Evolutionary conservation across 73 alveolate genomes (phyloP), one percentile per base, ranked within the genome.

Genomic region (Durusdinium trenchii): DNA sequence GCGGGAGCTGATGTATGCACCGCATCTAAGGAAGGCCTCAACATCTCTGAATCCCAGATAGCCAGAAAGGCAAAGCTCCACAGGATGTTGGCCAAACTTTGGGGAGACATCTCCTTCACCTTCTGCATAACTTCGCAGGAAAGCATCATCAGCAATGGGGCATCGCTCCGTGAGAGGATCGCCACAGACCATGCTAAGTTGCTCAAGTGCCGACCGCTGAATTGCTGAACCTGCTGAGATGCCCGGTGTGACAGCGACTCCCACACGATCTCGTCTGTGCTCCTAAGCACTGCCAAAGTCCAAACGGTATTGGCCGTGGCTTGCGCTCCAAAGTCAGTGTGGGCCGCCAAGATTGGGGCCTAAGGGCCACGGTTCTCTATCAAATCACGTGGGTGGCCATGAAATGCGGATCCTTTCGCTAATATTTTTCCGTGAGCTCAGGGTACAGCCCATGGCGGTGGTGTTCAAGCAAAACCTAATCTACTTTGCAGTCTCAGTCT

Each of bases 41-140:
- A n/a, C 51, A 36, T 12, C 76, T 79, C 26, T 6, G 94, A 84
- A 3, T 84, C 94, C 94, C 94, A 84, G 36, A 84, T 35, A 3
- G 94, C 94, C n/a, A 84, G 18, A 45, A 50, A 50, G 62, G 94
- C 94, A 45, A 84, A 84, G 75, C 94, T 84, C 94, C 94, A 84
- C 40, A 84, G n/a, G 30, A 84, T 62, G 42, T 84, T 84, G 54
- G 94, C 75, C 94, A 84, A 84, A n/a, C 94, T 84, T 23, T 84
- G 94, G 54, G 94, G 94, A 3, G 78, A 26, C 40, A 84, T 48
- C 76, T 84, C 94, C 61, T 78, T 42, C 40, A 61, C 87, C 61
- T 78, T 78, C 43, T 18, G 61, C 87, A 45, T 20, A 20, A 78
- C 61, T 40, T 43, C 57, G 40, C 45, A 32, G 62, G 87, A 40